Evolutionary conservation across 768 basidiomycete species (phyloP), one percentile per base, ranked within the genome.

Genomic region (Coprinellus micaceus): DNA sequence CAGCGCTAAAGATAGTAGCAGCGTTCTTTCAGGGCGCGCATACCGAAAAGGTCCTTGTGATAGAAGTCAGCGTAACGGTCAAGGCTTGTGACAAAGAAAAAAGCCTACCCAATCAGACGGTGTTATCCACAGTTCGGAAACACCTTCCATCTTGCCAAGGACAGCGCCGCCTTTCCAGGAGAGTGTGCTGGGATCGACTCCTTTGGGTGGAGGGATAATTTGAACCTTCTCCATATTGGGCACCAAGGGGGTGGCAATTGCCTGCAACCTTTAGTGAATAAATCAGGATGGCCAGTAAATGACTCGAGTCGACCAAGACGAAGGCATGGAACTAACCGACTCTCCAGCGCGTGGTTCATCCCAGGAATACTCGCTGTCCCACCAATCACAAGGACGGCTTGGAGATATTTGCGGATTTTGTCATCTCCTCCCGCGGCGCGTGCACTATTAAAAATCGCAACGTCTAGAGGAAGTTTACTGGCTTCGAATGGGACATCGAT

Each of bases 161-260:
- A 95, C 92, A 7, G 88, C 83, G 5, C 88, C 93, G 10, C 97
- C 97, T 69, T 98, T 98, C 97, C 97, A 99, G 15, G 85, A 86
- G 29, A 98, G 80, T 36, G 93, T 85, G 24, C 85, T 82, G 4
- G 92, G 93, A 70, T 98, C 94, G 43, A 98, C 83, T 58, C 94
- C 92, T 67, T 94, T 89, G 1, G 95, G 94, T 2, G 94, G 89
- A n/a, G 94, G 91, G 45, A 98, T 89, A 57, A 97, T 91, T 61
- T 88, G 85, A 6, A 96, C 89, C 63, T 89, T 90, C 66, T 90
- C 88, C 84, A 94, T 91, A 65, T 85, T 86, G 15, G 82, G 80
- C 15, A 91, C 86, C 40, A 95, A 70, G 4, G 91, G 89, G 9
- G 88, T 90, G 10, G 89, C 89, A 53, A 93, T 92, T 0, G 89